Percentiles rank a stretch among this genome's conserved stretches.
Evolutionary conservation across 805 yeast species (phyloP).

Genomic region (Saturnispora sekii): DNA sequence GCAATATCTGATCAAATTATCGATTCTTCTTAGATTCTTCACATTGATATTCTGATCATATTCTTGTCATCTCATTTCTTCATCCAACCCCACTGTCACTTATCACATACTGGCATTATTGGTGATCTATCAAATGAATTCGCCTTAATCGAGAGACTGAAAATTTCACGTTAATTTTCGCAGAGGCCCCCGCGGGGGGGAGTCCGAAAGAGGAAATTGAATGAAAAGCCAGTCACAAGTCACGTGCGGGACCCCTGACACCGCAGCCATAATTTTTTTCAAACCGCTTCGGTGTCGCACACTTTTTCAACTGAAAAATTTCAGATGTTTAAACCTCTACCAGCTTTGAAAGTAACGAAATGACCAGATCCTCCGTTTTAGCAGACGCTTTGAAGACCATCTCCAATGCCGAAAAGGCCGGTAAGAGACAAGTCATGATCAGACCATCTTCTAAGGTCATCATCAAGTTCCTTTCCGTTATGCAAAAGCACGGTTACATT

Average conservation of each 20-base stretch:
- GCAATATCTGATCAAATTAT: no score
- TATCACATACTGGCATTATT: conserved; percentile 4
- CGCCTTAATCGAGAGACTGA: no score
- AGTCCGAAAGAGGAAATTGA: no score
- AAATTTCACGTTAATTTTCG: no score
- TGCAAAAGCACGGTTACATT: conserved; percentile 98
- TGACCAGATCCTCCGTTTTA: conserved; percentile 98
- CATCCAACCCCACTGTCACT: no score
- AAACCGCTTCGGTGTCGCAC: not conserved
- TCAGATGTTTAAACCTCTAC: not conserved
- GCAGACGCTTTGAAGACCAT: conserved; percentile 98
- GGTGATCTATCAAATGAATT: not conserved
- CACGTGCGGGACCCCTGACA: not conserved
- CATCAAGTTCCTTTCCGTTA: conserved; percentile 92
- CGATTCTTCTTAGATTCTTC: no score
- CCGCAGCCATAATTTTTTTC: not conserved
- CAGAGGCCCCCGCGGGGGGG: not conserved
- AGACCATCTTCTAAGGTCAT: conserved; percentile 99
- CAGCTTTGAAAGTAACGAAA: conserved; percentile 23
- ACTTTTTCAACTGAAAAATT: not conserved
- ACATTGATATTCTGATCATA: not conserved
- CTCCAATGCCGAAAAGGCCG: conserved; percentile 99
- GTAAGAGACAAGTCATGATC: conserved; percentile 96
- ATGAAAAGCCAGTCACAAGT: not conserved
- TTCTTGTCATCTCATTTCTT: no score